These are phyloP conservation scores for Blechomonas ayalai DNA, from an alignment of 208 protist species.

Conservation along the genomic window DNA sequence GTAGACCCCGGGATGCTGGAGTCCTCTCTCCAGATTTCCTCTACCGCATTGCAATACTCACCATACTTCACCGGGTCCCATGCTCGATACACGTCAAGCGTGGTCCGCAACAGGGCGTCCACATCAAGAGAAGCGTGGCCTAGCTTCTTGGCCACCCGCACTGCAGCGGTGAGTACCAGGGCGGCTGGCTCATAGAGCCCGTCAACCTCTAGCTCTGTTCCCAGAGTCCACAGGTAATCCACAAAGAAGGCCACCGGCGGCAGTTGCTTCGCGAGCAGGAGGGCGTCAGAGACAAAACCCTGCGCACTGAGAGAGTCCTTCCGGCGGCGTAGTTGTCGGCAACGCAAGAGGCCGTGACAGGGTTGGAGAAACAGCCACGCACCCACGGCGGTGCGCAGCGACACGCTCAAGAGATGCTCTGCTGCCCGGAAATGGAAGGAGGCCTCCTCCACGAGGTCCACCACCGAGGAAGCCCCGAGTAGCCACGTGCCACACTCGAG, in stretches of 20 bases:
- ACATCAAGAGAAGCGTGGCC: slow-evolving; percentile 21
- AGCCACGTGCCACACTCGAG: slow-evolving; percentile 26
- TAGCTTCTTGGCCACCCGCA: slow-evolving; percentile 32
- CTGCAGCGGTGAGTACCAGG: slow-evolving; percentile 27
- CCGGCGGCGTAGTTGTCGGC: slow-evolving; percentile 15
- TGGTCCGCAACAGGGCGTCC: slow-evolving; percentile 23
- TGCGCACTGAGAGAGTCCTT: slow-evolving; percentile 6
- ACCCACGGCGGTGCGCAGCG: slow-evolving; percentile 26
- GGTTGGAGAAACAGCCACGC: slow-evolving; percentile 61
- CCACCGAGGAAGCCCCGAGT: slow-evolving; percentile 14
- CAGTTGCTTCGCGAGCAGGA: slow-evolving; percentile 30
- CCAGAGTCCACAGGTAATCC: slow-evolving; percentile 70
- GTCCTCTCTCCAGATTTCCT: background rate
- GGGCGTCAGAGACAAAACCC: slow-evolving; percentile 32
- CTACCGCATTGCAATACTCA: slow-evolving; percentile 34
- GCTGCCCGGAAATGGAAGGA: slow-evolving; percentile 36
- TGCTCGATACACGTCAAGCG: slow-evolving; percentile 37
- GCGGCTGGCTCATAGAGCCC: slow-evolving; percentile 28
- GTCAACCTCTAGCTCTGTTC: slow-evolving; percentile 55
- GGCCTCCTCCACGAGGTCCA: slow-evolving; percentile 28
- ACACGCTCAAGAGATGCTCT: slow-evolving; percentile 22
- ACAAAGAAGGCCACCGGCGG: slow-evolving; percentile 48
- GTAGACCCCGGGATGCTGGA: too few relatives aligned
- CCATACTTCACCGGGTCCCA: slow-evolving; percentile 55
- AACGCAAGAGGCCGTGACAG: slow-evolving; percentile 46